Evolutionary conservation across 2,329 filamentous ascomycete genomes (phyloP), one percentile per base, ranked within the genome.

Genomic region (Pseudocercospora eumusae): DNA sequence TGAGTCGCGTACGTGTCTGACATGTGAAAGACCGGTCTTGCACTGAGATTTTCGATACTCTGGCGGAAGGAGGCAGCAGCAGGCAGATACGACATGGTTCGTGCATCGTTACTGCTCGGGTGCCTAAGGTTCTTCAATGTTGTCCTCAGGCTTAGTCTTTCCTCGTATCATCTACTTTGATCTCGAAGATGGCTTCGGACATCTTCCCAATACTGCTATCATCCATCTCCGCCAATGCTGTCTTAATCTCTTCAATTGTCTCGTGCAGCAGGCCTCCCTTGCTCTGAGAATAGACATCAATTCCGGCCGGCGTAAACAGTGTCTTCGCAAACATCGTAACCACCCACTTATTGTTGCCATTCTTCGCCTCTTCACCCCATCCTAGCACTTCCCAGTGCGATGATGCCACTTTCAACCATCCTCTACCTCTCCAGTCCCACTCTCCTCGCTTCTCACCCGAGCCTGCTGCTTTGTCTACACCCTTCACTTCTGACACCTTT

Each of bases 291-390:
- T 93, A 95, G 9, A 96, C 76, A 76, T 96, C 92, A 28, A 96
- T 71, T 0, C 92, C 92, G 60, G 91, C 90, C 65, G 89, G 88
- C 6, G 91, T 95, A 69, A 96, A 96, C 49, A 93, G 68, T 23
- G 90, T 96, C 71, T 90, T 88, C 65, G 88, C 87, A 75, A 96
- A 96, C 82, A 88, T 93, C 4, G 90, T 96, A 13, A 96, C 90
- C 1, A 85, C 86, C 90, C 90, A 96, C 33, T 78, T 68, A 83
- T 73, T 75, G 10, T 60, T 68, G 8, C 56, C 64, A 10, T 64
- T 69, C 9, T 59, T 62, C 57, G 76, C 73, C 21, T 79, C 76
- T 72, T 88, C 83, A 4, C 91, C 91, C 81, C 86, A 93, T 2
- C 88, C 91, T 18, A 96, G 76, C 1, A 95, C 78, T 80, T 96